Base-by-base conservation (phyloP, 139 green algal species). In the Mesotaenium endlicherianum region DNA sequence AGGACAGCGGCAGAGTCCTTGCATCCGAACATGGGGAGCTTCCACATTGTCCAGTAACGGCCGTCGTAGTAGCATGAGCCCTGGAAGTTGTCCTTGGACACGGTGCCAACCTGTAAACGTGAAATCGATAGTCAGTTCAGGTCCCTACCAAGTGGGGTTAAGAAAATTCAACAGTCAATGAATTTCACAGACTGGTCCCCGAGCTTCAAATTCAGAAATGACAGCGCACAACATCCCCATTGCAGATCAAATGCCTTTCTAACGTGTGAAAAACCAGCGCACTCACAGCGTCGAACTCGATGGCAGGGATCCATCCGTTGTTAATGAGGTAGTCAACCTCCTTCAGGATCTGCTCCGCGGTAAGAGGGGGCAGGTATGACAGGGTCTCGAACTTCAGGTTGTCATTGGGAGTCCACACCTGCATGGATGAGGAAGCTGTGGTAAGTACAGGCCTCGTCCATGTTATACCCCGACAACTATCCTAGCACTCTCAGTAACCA, bases 11-110 rank as follows among this genome's bases (percentile, higher is more conserved):
- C 64, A 17, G 70, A 34, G 26, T 79, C 70, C 1, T 34, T 70
- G 70, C 96, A 99, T 91, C 96, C 96, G 94, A 98, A 99, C 95
- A 99, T 98, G 92, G 96, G 96, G 89, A 99, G 95, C 96, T 99
- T 99, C 93, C 93, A 99, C 95, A 99, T 97, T n/a, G 94, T 97
- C 96, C 96, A 98, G 75, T 80, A 82, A 44, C 75, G 53, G 75
- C 75, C 53, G 26, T 96, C 92, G 86, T 94, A 88, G 92, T 95
- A 95, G 74, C 78, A 68, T 50, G 74, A 75, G 49, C 75, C 75
- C 2, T 14, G 30, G 75, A 77, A 40, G 75, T 82, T 75, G 26
- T 82, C 75, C 20, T 31, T 34, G 75, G 40, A 82, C 30, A 82
- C 75, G n/a, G 53, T 42, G 64, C 75, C 53, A 44, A 31, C 45